Base-by-base conservation (phyloP, 371 early-diverging fungal genomes). In the Mortierella sp. region DNA sequence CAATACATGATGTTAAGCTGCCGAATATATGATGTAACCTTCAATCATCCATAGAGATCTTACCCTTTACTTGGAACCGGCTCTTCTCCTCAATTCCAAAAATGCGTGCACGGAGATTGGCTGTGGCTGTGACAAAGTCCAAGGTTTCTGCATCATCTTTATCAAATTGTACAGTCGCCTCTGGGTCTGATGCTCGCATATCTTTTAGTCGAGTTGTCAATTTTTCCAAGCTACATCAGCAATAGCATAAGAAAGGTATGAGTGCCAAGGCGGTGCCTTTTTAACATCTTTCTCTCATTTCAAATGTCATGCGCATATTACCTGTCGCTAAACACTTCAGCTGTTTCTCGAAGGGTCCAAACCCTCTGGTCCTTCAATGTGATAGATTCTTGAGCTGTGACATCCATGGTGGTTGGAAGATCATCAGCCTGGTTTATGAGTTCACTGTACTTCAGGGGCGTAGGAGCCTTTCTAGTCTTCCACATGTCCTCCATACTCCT, bases 111-210 rank as follows among this genome's bases (percentile, higher is more conserved):
- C 99, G 91, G 63, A 99, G 82, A 72, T 97, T 97, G 0, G 97
- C 90, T 1, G 97, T 90, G 1, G 97, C 95, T 0, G 97, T 92
- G 0, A 99, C 98, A 88, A 99, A 99, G 66, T 93, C 89, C 83
- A 98, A 85, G 21, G 92, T 87, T 61, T 92, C 95, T 7, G 93
- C 88, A 73, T 98, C 98, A 86, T 99, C 98, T 87, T 99, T 98
- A 83, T 98, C 97, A 86, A 98, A 98, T 0, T 84, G 63, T 53
- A 97, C 66, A 3, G 76, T 73, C 11, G 86, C 87, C 36, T 88
- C 87, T 0, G 87, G 71, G 53, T 91, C 88, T 4, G 64, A 67
- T 45, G 77, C 61, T 48, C 84, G 84, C 36, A 80, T 84, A 2
- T 81, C 70, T 22, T 87, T 57, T 13, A 90, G 67, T n/a, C 89